Evolutionary conservation across 768 basidiomycete genomes (phyloP).

Genomic region (Termitomyces sp.): DNA sequence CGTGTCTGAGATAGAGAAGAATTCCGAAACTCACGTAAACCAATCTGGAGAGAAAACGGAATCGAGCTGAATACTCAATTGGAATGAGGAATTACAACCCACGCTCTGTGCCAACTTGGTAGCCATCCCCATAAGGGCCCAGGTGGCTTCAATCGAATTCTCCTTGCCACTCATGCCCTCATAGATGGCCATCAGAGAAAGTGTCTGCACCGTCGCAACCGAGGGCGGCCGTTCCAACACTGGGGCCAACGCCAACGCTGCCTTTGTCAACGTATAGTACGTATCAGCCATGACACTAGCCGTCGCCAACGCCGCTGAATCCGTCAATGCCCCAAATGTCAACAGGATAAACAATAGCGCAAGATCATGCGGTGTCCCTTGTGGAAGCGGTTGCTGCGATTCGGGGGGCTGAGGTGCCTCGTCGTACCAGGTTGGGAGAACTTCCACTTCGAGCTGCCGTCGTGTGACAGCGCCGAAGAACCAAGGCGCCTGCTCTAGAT

Average conservation of each 20-base stretch:
- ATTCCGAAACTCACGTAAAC: slow-evolving; percentile 50
- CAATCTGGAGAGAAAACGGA: slow-evolving; percentile 42
- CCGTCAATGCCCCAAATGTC: slow-evolving; percentile 60
- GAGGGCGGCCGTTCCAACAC: slow-evolving; percentile 68
- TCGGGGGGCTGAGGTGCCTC: slow-evolving; percentile 36
- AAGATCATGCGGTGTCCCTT: slow-evolving; percentile 47
- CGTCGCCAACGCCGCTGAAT: slow-evolving; percentile 46
- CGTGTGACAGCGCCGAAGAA: slow-evolving; percentile 71
- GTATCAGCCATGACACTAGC: slow-evolving; percentile 51
- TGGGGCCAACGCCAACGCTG: slow-evolving; percentile 63
- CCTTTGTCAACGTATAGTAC: slow-evolving; percentile 60
- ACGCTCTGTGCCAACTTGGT: slow-evolving; percentile 70
- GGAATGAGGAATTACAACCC: slow-evolving; percentile 25
- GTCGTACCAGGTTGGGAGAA: slow-evolving; percentile 64
- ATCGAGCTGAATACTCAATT: slow-evolving; percentile 7
- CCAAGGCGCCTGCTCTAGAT: slow-evolving; percentile 78
- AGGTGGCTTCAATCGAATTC: slow-evolving; percentile 67
- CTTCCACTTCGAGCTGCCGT: slow-evolving; percentile 60
- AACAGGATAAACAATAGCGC: slow-evolving; percentile 62
- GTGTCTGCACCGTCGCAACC: slow-evolving; percentile 65
- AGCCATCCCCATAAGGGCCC: slow-evolving; percentile 63
- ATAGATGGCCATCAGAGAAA: slow-evolving; percentile 69
- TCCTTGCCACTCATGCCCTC: slow-evolving; percentile 66
- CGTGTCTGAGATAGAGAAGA: slow-evolving; percentile 8
- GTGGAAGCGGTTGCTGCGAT: neutral